Conservation (phyloP, 2,329 filamentous ascomycete genomes). For the Myriosclerotinia curreyana region DNA sequence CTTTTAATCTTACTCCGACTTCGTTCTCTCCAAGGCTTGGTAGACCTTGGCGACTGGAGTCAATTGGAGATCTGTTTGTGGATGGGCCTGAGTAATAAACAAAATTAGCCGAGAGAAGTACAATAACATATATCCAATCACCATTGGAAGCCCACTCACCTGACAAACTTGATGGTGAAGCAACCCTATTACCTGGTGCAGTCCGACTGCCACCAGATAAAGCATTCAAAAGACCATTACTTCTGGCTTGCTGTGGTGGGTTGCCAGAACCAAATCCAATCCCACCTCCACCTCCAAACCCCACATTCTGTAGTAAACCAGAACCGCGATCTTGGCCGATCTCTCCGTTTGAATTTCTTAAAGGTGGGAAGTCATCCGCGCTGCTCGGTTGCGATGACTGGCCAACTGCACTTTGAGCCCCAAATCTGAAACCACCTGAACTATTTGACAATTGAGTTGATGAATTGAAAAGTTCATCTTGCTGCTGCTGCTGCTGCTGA, state of each 20-base stretch:
- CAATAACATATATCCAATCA: conserved; percentile 5
- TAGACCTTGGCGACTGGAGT: conserved; percentile 31
- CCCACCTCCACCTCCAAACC: conserved; percentile 50
- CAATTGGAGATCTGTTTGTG: conserved; percentile 34
- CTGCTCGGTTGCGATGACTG: conserved; percentile 42
- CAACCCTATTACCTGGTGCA: conserved; percentile 42
- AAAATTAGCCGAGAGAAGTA: conserved; percentile 15
- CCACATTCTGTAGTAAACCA: conserved; percentile 54
- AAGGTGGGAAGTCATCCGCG: conserved; percentile 60
- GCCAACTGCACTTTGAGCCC: conserved; percentile 38
- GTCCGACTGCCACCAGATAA: conserved; percentile 57
- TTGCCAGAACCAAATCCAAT: conserved; percentile 39
- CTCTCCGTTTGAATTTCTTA: conserved; percentile 57
- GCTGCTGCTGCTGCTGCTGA: conserved; percentile 39
- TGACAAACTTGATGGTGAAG: conserved; percentile 35
- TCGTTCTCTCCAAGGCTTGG: conserved; percentile 31
- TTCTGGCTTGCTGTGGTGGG: conserved; percentile 47
- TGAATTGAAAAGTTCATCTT: conserved; percentile 40
- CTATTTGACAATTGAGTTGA: conserved; percentile 37
- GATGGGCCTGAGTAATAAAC: conserved; percentile 28
- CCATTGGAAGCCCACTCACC: conserved; percentile 26
- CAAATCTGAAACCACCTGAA: conserved; percentile 39
- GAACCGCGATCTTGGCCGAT: conserved; percentile 54
- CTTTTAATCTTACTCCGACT: conserved; percentile 29
- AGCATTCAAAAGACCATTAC: conserved; percentile 62